Evolutionary conservation across 805 yeast species (phyloP).

Genomic region (Starmerella stellata): DNA sequence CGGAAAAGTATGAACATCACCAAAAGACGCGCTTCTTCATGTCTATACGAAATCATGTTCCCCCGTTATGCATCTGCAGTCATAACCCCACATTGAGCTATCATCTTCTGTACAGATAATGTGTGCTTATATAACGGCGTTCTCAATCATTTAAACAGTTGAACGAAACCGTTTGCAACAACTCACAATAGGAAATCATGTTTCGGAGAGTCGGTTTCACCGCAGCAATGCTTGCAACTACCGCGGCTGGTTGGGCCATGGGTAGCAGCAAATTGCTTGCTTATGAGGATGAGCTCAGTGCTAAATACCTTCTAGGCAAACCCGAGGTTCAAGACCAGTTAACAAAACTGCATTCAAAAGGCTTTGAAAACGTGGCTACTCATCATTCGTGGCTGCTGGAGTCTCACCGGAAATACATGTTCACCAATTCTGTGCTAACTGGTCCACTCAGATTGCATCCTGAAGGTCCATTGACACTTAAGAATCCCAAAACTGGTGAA

Average conservation of each 20-base stretch:
- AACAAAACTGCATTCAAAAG: background rate
- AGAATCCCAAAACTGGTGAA: constrained; percentile 6
- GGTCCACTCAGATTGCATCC: constrained; percentile 3
- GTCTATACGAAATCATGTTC: too few relatives aligned
- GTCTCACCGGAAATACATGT: constrained; percentile 11
- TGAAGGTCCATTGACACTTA: constrained; percentile 7
- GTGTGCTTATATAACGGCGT: too few relatives aligned
- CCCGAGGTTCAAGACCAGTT: constrained; percentile 1
- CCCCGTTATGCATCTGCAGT: too few relatives aligned
- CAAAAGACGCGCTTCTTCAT: too few relatives aligned
- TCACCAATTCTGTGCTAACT: constrained; percentile 5
- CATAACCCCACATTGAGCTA: too few relatives aligned
- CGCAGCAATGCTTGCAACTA: constrained; percentile 1
- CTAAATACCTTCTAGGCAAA: constrained; percentile 1
- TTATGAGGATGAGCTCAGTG: background rate
- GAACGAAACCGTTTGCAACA: too few relatives aligned
- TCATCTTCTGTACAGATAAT: too few relatives aligned
- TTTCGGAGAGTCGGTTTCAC: background rate
- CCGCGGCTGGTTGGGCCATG: constrained; percentile 3
- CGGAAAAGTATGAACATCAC: too few relatives aligned
- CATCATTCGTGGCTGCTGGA: constrained; percentile 1
- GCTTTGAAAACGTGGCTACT: background rate
- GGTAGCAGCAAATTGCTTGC: background rate
- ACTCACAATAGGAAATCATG: too few relatives aligned
- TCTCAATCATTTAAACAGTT: too few relatives aligned